Percentiles rank a stretch among this genome's conserved stretches.
These are phyloP conservation scores for Arbutus unedo DNA, from an alignment of 148 eudicot genomes.

Conservation along the genomic window DNA sequence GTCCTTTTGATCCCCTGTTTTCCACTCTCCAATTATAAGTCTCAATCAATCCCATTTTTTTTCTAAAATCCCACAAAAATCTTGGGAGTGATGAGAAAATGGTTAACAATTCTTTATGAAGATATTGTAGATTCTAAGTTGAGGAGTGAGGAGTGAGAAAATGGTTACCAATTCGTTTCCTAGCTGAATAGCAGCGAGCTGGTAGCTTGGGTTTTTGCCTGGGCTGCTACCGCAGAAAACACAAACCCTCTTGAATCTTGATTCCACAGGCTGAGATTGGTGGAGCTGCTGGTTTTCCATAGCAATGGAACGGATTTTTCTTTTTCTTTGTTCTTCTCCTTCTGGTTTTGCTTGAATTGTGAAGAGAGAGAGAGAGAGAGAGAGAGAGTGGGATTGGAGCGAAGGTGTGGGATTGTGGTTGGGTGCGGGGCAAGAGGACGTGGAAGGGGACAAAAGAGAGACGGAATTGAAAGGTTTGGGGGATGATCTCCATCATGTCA, in stretches of 20 bases:
- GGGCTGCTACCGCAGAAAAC: constrained; percentile 84
- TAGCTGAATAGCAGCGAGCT: constrained; percentile 63
- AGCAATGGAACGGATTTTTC: not conserved
- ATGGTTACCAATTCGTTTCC: constrained; percentile 57
- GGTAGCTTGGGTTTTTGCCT: constrained; percentile 66
- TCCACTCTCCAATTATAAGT: not conserved
- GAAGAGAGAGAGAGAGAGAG: constrained; percentile 16
- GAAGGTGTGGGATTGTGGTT: not conserved
- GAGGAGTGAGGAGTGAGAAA: not conserved
- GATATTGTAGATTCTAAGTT: no score
- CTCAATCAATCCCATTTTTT: not conserved
- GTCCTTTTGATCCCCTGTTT: not conserved
- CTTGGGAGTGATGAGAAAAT: not conserved
- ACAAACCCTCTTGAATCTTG: constrained; percentile 61
- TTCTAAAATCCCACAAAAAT: not conserved
- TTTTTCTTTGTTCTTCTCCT: not conserved
- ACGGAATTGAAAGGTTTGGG: not conserved
- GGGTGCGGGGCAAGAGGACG: not conserved
- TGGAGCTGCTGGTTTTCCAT: constrained; percentile 15
- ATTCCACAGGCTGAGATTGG: constrained; percentile 15
- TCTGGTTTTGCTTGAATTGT: not conserved
- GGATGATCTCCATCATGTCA: not conserved
- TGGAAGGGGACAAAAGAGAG: not conserved
- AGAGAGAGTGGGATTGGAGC: not conserved
- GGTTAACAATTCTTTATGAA: constrained; percentile 36